A percentile compares a stretch with the other conserved stretches of the same genome.
Conservation (phyloP, 139 green algal genomes). For the Closterium sp. region DNA sequence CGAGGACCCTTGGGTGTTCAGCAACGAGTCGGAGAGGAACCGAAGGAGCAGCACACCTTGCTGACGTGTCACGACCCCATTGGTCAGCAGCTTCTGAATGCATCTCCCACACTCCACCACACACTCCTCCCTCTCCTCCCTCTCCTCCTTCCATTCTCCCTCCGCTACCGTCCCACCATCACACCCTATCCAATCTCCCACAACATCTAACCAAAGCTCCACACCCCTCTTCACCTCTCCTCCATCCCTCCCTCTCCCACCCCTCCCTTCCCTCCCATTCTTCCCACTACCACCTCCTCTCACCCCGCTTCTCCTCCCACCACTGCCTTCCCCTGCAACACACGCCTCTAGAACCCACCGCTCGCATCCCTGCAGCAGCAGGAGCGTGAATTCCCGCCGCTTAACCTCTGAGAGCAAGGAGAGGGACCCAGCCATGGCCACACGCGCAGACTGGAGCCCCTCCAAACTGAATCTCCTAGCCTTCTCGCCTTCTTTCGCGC, state of each 20-base stretch:
- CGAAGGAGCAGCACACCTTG: not conserved
- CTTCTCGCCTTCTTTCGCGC: not conserved
- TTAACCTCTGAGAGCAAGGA: not conserved
- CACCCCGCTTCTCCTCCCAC: too few species aligned
- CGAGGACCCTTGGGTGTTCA: not conserved
- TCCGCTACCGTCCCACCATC: not conserved
- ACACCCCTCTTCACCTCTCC: not conserved
- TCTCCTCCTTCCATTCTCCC: not conserved
- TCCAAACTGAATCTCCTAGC: not conserved
- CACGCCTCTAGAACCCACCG: not conserved
- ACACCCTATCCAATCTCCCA: not conserved
- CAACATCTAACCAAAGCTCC: not conserved
- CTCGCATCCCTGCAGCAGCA: not conserved
- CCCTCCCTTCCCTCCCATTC: not conserved
- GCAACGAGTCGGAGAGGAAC: not conserved
- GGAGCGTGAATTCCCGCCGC: not conserved
- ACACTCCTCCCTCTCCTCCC: not conserved
- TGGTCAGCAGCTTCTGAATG: not conserved
- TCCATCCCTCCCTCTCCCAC: not conserved
- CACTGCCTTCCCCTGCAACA: not conserved
- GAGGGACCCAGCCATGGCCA: not conserved
- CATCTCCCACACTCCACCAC: not conserved
- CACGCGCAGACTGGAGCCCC: not conserved
- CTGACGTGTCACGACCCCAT: not conserved
- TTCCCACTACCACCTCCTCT: not conserved